phyloP scores from a whole-genome alignment of 2,329 filamentous ascomycete species.

The Penicillium hesseltinei region DNA sequence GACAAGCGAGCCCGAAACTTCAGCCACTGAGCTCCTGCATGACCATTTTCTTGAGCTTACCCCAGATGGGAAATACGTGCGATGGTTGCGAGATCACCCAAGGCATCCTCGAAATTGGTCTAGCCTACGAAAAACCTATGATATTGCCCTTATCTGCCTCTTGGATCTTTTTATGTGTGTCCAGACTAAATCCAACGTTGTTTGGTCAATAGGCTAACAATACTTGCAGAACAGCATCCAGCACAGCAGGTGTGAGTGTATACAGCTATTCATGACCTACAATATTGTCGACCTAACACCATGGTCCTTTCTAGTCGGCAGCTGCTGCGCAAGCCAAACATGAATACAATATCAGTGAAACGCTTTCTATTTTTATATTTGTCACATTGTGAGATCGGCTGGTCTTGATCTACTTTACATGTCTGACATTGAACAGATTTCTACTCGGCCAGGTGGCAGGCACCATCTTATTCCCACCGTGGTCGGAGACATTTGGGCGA shows the following conservation, averaged over 20 bases:
- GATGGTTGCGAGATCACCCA: constrained; percentile 31
- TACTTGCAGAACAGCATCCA: constrained; percentile 32
- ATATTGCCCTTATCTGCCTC: constrained; percentile 28
- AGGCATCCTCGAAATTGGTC: constrained; percentile 36
- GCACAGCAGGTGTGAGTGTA: constrained; percentile 35
- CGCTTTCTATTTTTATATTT: constrained; percentile 33
- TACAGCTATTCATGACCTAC: not conserved
- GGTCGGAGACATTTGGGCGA: constrained; percentile 41
- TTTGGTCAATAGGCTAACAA: constrained; percentile 8
- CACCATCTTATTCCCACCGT: constrained; percentile 37
- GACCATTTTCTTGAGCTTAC: constrained; percentile 31
- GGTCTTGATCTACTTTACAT: not conserved
- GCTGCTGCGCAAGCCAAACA: constrained; percentile 27
- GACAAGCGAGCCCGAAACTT: constrained; percentile 14
- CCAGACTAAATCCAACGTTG: not conserved
- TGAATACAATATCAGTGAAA: constrained; percentile 28
- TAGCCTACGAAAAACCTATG: constrained; percentile 27
- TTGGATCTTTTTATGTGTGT: constrained; percentile 37
- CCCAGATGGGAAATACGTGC: constrained; percentile 30
- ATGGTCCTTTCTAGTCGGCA: constrained; percentile 22
- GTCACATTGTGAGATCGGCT: constrained; percentile 25
- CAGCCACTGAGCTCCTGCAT: constrained; percentile 19
- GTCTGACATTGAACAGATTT: constrained; percentile 25
- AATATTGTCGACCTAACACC: not conserved
- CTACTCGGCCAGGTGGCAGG: constrained; percentile 36